Conservation (phyloP, 2,329 filamentous ascomycete genomes). For the Ophiocordyceps sinensis region DNA sequence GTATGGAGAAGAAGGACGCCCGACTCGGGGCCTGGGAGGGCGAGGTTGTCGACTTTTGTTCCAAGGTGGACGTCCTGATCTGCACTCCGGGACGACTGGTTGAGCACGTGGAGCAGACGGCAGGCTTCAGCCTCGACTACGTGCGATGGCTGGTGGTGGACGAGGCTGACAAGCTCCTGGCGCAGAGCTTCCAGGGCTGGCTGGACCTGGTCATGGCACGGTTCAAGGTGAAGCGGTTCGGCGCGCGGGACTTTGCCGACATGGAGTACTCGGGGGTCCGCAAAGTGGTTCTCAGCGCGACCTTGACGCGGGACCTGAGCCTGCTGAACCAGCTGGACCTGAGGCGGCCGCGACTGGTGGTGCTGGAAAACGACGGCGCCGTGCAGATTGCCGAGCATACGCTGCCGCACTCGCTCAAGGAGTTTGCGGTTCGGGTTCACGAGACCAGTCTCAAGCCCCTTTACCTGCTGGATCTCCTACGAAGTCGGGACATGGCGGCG, state of each 20-base stretch:
- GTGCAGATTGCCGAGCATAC: constrained; percentile 29
- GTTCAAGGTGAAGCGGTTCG: constrained; percentile 34
- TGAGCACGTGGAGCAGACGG: constrained; percentile 75
- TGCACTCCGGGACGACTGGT: constrained; percentile 87
- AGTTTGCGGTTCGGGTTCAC: constrained; percentile 53
- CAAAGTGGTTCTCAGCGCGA: constrained; percentile 82
- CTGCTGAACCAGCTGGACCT: constrained; percentile 63
- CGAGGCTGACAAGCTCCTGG: constrained; percentile 82
- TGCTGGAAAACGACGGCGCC: constrained; percentile 47
- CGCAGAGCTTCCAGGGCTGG: constrained; percentile 91
- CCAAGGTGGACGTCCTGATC: constrained; percentile 75
- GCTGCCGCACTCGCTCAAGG: constrained; percentile 48
- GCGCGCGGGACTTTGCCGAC: constrained; percentile 37
- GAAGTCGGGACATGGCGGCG: constrained; percentile 32
- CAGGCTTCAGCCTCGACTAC: constrained; percentile 64
- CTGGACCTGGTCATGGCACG: constrained; percentile 54
- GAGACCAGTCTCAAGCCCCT: constrained; percentile 65
- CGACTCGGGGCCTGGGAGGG: constrained; percentile 21
- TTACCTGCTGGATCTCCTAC: constrained; percentile 66
- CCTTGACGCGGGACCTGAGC: constrained; percentile 76
- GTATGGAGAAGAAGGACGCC: constrained; percentile 7
- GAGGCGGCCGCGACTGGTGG: constrained; percentile 58
- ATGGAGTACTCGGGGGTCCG: constrained; percentile 42
- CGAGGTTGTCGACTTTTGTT: constrained; percentile 48
- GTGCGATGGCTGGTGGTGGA: constrained; percentile 85